phyloP scores from a whole-genome alignment of 2,329 filamentous ascomycete genomes.

The Fusarium staphyleae region DNA sequence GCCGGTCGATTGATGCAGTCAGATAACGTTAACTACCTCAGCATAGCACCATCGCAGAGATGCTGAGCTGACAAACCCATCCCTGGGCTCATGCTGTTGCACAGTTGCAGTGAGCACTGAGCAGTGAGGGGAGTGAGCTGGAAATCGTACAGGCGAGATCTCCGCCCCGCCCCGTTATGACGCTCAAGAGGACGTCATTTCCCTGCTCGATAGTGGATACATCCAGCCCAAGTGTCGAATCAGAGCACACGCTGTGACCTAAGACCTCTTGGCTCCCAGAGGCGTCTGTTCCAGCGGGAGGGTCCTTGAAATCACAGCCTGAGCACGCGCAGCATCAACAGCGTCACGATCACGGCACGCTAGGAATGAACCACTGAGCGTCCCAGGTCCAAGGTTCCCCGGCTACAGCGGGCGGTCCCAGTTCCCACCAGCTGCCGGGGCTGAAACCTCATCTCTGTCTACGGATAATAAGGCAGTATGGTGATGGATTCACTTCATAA shows the following conservation, averaged over 20 bases:
- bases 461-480: too few relatives aligned
- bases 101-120: too few relatives aligned
- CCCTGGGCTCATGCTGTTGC: background rate
- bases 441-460: background rate
- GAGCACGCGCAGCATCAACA: background rate
- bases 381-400: constrained; percentile 29
- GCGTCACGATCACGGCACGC: background rate
- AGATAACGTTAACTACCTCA: constrained; percentile 19
- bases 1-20: constrained; percentile 7
- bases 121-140: background rate
- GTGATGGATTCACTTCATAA: background rate
- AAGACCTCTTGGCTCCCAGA: constrained; percentile 22
- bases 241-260: background rate
- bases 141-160: constrained; percentile 29
- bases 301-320: constrained; percentile 27
- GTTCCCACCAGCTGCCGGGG: constrained; percentile 1
- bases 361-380: constrained; percentile 8
- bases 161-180: constrained; percentile 40
- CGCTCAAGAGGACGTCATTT: constrained; percentile 41
- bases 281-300: constrained; percentile 31
- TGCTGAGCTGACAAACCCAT: constrained; percentile 16
- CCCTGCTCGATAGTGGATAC: constrained; percentile 11
- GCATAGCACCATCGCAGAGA: constrained; percentile 4
- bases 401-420: constrained; percentile 4
- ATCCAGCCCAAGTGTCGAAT: constrained; percentile 13